phyloP scores from a whole-genome alignment of 2,329 filamentous ascomycete species.

The Stachybotrys chartarum region DNA sequence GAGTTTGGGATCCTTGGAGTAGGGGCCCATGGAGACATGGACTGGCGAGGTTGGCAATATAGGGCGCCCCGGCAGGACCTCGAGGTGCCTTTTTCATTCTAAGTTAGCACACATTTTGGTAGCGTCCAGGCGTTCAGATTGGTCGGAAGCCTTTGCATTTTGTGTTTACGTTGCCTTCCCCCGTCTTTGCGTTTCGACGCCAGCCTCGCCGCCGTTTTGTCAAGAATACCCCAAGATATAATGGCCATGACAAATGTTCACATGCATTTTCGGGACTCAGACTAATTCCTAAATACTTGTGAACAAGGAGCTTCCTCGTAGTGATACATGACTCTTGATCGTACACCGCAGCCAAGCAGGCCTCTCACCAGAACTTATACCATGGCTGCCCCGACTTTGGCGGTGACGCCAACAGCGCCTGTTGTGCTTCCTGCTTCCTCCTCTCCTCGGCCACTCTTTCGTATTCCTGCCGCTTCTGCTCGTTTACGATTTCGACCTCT shows the following conservation, averaged over 20 bases:
- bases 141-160: no score
- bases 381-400: conserved; percentile 32
- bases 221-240: no score
- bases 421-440: conserved; percentile 29
- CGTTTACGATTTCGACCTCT: conserved; percentile 59
- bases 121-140: no score
- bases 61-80: no score
- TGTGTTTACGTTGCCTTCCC: no score
- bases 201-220: no score
- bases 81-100: no score
- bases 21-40: background rate
- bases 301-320: background rate
- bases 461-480: conserved; percentile 44
- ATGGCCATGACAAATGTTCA: no score
- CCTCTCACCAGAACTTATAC: conserved; percentile 50
- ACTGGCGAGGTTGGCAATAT: background rate
- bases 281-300: background rate
- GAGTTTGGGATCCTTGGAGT: background rate
- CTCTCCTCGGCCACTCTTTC: conserved; percentile 36
- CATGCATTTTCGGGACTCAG: no score
- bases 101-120: no score
- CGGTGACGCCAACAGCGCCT: conserved; percentile 24
- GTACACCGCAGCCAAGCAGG: background rate
- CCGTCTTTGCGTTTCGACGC: no score
- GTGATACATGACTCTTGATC: background rate